Base-by-base conservation (phyloP, 2,329 filamentous ascomycete genomes). In the Malbranchea cinnamomea region DNA sequence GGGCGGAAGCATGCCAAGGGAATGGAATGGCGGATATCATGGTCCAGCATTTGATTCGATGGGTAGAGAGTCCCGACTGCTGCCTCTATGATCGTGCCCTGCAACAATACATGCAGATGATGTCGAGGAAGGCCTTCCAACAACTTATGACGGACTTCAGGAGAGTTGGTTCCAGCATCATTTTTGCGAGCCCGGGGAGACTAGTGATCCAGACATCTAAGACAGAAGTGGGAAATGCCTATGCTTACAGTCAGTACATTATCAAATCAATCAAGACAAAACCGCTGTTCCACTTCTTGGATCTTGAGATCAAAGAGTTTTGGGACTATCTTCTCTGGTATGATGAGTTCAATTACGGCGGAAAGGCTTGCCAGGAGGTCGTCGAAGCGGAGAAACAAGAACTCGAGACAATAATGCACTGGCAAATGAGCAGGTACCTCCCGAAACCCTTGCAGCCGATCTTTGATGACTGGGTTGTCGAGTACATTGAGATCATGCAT, bases 271-370 rank as follows among this genome's bases (percentile, higher is more conserved):
- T 99, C 59, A 87, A 92, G 55, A 75, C 74, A 33, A 94, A 94
- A 47, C 84, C 89, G 0, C 68, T 94, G 0, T 99, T 99, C 58
- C 82, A 94, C 53, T 98, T 98, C 49, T 74, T 99, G 39, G 89
- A 98, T 45, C 66, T 99, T 3, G 82, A 94, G 44, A 89, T 99
- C 54, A 93, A 87, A 42, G 89, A 98, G 51, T 99, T 94, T 55
- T 99, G 89, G 89, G 89, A 99, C 53, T 95, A 94, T 46, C 72
- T 99, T 0, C 75, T 94, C 3, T 99, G 89, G 89, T 95, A 95
- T 43, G 89, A 99, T 44, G 83, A 94, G 55, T 94, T 87, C 65
- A 98, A 99, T 61, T 95, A 95, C 46, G 91, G 89, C 32, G 89
- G 89, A 37, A 91, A 91, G 47, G 89, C 81, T 3, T 93, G 83